These are phyloP conservation scores for Symbiodinium natans DNA, from an alignment of 73 alveolate genomes.

Conservation along the genomic window DNA sequence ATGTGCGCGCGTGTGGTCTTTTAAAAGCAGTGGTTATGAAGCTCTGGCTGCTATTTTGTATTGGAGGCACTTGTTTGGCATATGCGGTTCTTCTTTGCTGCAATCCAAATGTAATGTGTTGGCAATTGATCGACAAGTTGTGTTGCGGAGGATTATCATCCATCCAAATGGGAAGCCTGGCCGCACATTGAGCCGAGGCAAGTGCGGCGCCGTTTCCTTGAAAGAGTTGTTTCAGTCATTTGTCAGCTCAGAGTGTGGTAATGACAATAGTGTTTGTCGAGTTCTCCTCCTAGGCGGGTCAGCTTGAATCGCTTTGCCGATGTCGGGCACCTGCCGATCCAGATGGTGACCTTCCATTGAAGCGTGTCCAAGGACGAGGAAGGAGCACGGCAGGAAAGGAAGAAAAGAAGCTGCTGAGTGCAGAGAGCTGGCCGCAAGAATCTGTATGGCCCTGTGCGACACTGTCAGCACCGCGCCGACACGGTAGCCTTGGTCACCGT, in stretches of 20 bases:
- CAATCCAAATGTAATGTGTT: too few relatives aligned
- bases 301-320: slow-evolving; percentile 72
- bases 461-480: too few relatives aligned
- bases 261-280: neutral
- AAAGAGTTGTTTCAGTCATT: neutral
- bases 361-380: neutral
- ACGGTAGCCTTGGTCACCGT: neutral
- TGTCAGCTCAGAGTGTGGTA: neutral
- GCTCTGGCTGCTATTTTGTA: too few relatives aligned
- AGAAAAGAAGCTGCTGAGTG: neutral
- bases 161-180: slow-evolving; percentile 70
- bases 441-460: too few relatives aligned
- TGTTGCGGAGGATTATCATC: slow-evolving; percentile 32
- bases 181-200: neutral
- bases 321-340: slow-evolving; percentile 80
- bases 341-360: slow-evolving; percentile 83
- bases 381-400: neutral
- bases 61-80: too few relatives aligned
- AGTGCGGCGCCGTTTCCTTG: neutral
- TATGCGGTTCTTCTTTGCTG: too few relatives aligned
- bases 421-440: neutral
- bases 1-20: too few relatives aligned
- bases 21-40: too few relatives aligned
- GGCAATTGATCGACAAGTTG: too few relatives aligned
- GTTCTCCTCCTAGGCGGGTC: slow-evolving; percentile 28